Evolutionary conservation across 2,329 filamentous ascomycete species (phyloP).

Genomic region (Exserohilum turcica): DNA sequence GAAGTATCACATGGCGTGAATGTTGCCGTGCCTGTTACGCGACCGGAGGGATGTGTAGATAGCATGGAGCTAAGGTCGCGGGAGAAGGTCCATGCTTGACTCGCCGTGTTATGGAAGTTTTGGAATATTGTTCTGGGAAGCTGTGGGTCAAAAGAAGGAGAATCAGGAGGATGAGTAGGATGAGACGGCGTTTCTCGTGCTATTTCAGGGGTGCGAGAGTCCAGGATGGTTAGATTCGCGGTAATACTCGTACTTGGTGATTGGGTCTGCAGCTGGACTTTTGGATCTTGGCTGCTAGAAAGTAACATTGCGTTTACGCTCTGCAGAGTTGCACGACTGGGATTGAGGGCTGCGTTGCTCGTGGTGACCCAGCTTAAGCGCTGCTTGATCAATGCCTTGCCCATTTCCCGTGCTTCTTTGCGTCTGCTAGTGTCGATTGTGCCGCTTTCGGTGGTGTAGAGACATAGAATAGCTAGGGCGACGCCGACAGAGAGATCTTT

Average conservation of each 20-base stretch:
- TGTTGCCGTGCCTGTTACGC: conserved; percentile 66
- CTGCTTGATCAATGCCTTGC: conserved; percentile 77
- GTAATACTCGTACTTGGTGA: not conserved
- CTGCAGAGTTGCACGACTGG: conserved; percentile 82
- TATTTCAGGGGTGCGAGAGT: not conserved
- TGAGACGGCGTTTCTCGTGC: no score
- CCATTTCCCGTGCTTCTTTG: conserved; percentile 50
- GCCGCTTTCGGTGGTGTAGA: conserved; percentile 71
- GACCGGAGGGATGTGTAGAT: conserved; percentile 67
- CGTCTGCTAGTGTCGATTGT: conserved; percentile 11
- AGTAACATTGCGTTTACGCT: conserved; percentile 92
- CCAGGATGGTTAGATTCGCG: not conserved
- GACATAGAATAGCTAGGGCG: conserved; percentile 76
- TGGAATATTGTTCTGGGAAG: conserved; percentile 19
- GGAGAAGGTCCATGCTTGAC: conserved; percentile 64
- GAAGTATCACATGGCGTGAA: conserved; percentile 63
- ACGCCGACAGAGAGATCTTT: conserved; percentile 81
- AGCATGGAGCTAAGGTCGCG: conserved; percentile 61
- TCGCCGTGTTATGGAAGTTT: conserved; percentile 7
- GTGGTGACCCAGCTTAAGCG: conserved; percentile 83
- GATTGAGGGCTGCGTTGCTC: conserved; percentile 78
- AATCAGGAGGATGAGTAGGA: not conserved
- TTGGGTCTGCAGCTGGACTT: not conserved
- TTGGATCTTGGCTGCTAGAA: conserved; percentile 33
- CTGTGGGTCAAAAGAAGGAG: not conserved